phyloP scores from a whole-genome alignment of 139 green algal species.

The Volvox africanus region DNA sequence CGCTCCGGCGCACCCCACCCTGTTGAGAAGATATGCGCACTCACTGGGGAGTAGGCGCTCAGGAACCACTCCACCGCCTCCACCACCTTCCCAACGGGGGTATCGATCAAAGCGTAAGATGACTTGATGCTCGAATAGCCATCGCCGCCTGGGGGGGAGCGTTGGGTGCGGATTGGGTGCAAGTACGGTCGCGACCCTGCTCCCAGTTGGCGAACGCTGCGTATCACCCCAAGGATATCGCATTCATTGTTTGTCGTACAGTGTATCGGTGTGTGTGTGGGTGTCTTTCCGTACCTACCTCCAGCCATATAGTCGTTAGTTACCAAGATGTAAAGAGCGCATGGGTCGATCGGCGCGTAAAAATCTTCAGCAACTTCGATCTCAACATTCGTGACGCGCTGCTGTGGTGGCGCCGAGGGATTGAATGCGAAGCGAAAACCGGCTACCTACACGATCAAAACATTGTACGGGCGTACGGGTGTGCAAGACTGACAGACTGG shows the following conservation, averaged over 20 bases:
- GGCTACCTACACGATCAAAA: not conserved
- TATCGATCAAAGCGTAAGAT: not conserved
- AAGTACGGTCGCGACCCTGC: too few relatives aligned
- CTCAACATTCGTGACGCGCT: not conserved
- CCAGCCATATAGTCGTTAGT: constrained; percentile 3
- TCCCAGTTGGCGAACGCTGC: too few relatives aligned
- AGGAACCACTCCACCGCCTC: not conserved
- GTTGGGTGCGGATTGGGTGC: not conserved
- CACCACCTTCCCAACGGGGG: not conserved
- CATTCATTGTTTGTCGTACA: too few relatives aligned
- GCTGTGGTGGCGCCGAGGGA: not conserved
- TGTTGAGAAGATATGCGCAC: not conserved
- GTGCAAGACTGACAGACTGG: too few relatives aligned
- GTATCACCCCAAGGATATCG: too few relatives aligned
- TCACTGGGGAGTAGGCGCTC: not conserved
- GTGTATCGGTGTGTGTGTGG: too few relatives aligned
- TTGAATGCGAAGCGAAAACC: constrained; percentile 14
- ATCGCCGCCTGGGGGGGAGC: not conserved
- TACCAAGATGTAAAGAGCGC: not conserved
- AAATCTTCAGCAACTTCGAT: not conserved
- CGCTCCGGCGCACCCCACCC: too few relatives aligned
- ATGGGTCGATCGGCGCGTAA: not conserved
- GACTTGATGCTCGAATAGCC: constrained; percentile 9
- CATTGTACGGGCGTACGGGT: too few relatives aligned
- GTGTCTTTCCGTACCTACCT: not conserved